Percentiles rank a stretch among this genome's conserved stretches.
Conservation (phyloP, 2,329 filamentous ascomycete genomes). For the Helotiales sp. region DNA sequence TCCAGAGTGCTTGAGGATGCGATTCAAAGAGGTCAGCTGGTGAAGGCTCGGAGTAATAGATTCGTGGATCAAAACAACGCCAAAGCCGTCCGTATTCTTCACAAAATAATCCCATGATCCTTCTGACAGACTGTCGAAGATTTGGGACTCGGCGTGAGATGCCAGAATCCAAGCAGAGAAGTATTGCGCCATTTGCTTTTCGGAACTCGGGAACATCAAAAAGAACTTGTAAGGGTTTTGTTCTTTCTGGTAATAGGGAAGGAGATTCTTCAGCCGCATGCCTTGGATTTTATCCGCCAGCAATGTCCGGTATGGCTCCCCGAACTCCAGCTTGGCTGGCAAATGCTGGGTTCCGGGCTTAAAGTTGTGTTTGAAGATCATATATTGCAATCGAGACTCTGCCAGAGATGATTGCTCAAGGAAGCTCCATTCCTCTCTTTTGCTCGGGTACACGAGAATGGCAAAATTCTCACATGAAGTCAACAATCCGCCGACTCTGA, state of each 20-base stretch:
- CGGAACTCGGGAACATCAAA: constrained; percentile 53
- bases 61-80: constrained; percentile 40
- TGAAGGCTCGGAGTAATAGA: constrained; percentile 29
- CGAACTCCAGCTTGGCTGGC: not conserved
- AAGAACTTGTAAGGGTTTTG: constrained; percentile 48
- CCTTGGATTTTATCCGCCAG: constrained; percentile 31
- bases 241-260: constrained; percentile 16
- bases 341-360: not conserved
- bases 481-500: constrained; percentile 33
- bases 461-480: constrained; percentile 25
- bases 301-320: constrained; percentile 25
- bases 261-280: constrained; percentile 32
- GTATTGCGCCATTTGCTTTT: constrained; percentile 44
- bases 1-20: constrained; percentile 7
- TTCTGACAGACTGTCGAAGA: constrained; percentile 48
- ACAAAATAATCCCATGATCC: constrained; percentile 56
- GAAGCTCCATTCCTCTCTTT: constrained; percentile 40
- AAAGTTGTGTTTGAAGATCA: constrained; percentile 32
- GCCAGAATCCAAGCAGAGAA: constrained; percentile 53
- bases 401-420: constrained; percentile 25
- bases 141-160: constrained; percentile 48
- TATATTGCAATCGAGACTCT: constrained; percentile 32
- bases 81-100: constrained; percentile 31
- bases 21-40: constrained; percentile 29
- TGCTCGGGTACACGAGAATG: constrained; percentile 37